A percentile compares a stretch with the other conserved stretches of the same genome.
phyloP scores from a whole-genome alignment of 2,329 filamentous ascomycete genomes.

The Pyrenochaeta sp. region DNA sequence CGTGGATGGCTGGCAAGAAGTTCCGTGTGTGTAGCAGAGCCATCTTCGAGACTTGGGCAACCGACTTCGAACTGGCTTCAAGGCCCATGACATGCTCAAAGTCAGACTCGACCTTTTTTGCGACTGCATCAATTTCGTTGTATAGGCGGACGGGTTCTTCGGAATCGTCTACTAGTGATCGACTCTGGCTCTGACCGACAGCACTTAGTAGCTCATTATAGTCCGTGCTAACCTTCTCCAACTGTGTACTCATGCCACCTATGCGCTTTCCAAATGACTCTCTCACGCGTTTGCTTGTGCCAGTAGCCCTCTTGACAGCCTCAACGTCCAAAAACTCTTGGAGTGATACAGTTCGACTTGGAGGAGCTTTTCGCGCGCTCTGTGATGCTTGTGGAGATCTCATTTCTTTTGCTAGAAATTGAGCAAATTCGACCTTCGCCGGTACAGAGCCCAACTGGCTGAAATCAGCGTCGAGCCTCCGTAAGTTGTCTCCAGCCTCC shows the following conservation, averaged over 20 bases:
- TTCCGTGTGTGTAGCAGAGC: conserved; percentile 70
- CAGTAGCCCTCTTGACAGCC: conserved; percentile 75
- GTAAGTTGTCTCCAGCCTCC: conserved; percentile 71
- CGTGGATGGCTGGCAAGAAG: conserved; percentile 67
- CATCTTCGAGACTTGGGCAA: conserved; percentile 70
- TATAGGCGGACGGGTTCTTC: conserved; percentile 74
- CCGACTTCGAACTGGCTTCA: conserved; percentile 70
- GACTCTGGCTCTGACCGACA: conserved; percentile 57
- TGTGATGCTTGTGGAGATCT: conserved; percentile 37
- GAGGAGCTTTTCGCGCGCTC: conserved; percentile 32
- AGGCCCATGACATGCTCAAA: conserved; percentile 79
- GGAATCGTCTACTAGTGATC: conserved; percentile 64
- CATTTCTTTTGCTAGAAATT: conserved; percentile 51
- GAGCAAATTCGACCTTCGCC: conserved; percentile 71
- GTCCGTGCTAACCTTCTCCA: conserved; percentile 52
- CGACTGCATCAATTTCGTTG: conserved; percentile 85
- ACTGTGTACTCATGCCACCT: conserved; percentile 51
- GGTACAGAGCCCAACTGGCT: conserved; percentile 70
- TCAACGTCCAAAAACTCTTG: conserved; percentile 74
- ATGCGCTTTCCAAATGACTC: conserved; percentile 68
- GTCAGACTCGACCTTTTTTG: conserved; percentile 86
- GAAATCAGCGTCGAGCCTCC: conserved; percentile 74
- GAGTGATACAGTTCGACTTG: conserved; percentile 34
- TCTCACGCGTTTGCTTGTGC: conserved; percentile 69
- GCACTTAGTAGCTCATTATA: conserved; percentile 56